Base-by-base conservation (phyloP, 768 basidiomycete genomes). In the Phlebiopsis flavidoalba region DNA sequence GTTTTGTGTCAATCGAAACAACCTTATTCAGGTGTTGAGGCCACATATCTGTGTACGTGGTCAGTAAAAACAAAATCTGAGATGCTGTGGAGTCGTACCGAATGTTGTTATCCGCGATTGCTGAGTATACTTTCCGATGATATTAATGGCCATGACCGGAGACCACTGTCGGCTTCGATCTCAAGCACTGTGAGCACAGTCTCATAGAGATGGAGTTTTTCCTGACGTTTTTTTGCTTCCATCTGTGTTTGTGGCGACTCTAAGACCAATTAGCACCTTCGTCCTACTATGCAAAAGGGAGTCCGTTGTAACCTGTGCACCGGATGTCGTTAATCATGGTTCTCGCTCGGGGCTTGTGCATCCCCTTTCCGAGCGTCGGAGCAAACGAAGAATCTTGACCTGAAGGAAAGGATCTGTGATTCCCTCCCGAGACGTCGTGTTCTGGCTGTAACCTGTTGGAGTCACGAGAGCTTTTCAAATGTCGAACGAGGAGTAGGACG, bases 141-240 rank as follows among this genome's bases (percentile, higher is more conserved):
- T 98, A 72, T 99, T 99, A 74, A 99, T 99, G 0, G 97, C 97
- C 97, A 99, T 98, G 49, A 98, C 95, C 97, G 88, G 21, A 99
- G 77, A 19, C 95, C 94, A 46, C 86, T 89, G 71, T 99, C 97
- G 11, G 97, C 95, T 69, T 99, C 95, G 63, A 98, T 98, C 65
- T 99, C 96, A 51, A 99, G 80, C 17, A 99, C 89, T 0, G 95
- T 94, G 64, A 98, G 80, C 6, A 98, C 96, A 0, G 96, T 96
- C 76, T 99, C 97, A 72, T 99, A 99, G 35, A 99, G 75, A 99
- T 98, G 3, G 96, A 88, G 73, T 98, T 98, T 31, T n/a, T n/a
- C 56, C 97, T 97, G 65, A 98, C 97, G 69, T 98, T 99, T 98
- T 99, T 76, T 99, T 99, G 6, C 91, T 86, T 5, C 91, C 89